phyloP scores from a whole-genome alignment of 495 filamentous ascomycete species.

The Lichenothelia convexa region DNA sequence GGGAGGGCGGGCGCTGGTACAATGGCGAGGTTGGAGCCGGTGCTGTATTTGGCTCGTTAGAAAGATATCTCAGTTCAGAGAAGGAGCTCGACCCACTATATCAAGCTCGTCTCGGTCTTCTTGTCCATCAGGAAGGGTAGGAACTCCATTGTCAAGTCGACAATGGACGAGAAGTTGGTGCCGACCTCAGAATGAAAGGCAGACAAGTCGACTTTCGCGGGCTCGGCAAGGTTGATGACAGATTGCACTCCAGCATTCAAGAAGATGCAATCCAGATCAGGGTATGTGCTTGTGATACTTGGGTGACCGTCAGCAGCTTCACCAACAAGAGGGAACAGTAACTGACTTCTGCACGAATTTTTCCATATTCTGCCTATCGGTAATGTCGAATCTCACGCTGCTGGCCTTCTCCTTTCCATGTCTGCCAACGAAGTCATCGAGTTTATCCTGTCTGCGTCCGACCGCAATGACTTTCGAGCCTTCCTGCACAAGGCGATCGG shows the following conservation, averaged over 20 bases:
- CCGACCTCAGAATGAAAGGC: slow-evolving; percentile 7
- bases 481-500: slow-evolving; percentile 3
- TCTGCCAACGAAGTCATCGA: slow-evolving; percentile 7
- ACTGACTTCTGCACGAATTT: not conserved
- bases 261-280: slow-evolving; percentile 12
- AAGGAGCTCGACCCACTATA: slow-evolving; percentile 3
- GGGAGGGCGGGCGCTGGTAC: too few relatives aligned
- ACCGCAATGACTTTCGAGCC: slow-evolving; percentile 10
- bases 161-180: slow-evolving; percentile 10
- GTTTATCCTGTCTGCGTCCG: slow-evolving; percentile 8
- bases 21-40: too few relatives aligned
- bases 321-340: not conserved
- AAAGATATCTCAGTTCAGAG: too few relatives aligned
- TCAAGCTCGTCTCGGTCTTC: slow-evolving; percentile 1
- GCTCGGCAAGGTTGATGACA: slow-evolving; percentile 4
- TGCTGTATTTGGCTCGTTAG: too few relatives aligned
- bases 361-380: not conserved
- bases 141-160: slow-evolving; percentile 11
- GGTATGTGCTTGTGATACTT: slow-evolving; percentile 3
- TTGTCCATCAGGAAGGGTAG: slow-evolving; percentile 8
- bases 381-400: not conserved
- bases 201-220: slow-evolving; percentile 3
- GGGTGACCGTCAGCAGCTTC: not conserved
- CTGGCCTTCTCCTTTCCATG: slow-evolving; percentile 6
- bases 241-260: slow-evolving; percentile 12